Base-by-base conservation (phyloP, 2,329 filamentous ascomycete genomes). In the Fusarium anguioides region DNA sequence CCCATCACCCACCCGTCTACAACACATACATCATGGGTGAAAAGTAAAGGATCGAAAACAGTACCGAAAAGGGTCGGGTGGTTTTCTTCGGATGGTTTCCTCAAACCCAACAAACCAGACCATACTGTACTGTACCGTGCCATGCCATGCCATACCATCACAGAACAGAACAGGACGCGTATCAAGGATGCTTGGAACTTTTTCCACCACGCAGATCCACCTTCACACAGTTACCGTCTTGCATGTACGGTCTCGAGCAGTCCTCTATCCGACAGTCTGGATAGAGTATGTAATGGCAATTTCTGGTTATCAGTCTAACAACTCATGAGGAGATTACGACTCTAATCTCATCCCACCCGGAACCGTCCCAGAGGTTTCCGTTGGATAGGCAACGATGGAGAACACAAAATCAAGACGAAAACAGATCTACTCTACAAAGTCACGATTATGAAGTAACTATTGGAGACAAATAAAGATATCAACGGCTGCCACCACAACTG, bases 231-330 rank as follows among this genome's bases (percentile, higher is more conserved):
- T 39, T 48, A 63, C 58, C 59, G 64, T 47, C 53, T 66, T 42
- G 56, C 62, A 48, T 48, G 47, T 47, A 21, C 37, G 63, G 60
- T 57, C 68, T 70, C 52, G 64, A 62, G 56, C 68, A 70, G 50
- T 69, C 66, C 50, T 54, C 31, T 39, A 69, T 45, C 66, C 62
- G 66, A 60, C 58, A 60, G 62, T 44, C 58, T 69, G 66, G 66
- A 69, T 66, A 47, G 46, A 33, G 35, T 64, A 58, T 67, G 63
- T 66, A 66, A 66, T 66, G 41, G 27, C 40, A 69, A 64, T 62
- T 39, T 27, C 58, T 58, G 40, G 36, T 45, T 42, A 58, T 46
- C 57, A 42, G 45, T 35, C 53, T 33, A 51, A 27, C 27, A 29
- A 29, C 27, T 29, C 3, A 27, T 26, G 46, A 46, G 40, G 41